Percentiles rank a stretch among this genome's conserved stretches.
Conservation (phyloP, 163 green algal species). For the Scenedesmus sp. region DNA sequence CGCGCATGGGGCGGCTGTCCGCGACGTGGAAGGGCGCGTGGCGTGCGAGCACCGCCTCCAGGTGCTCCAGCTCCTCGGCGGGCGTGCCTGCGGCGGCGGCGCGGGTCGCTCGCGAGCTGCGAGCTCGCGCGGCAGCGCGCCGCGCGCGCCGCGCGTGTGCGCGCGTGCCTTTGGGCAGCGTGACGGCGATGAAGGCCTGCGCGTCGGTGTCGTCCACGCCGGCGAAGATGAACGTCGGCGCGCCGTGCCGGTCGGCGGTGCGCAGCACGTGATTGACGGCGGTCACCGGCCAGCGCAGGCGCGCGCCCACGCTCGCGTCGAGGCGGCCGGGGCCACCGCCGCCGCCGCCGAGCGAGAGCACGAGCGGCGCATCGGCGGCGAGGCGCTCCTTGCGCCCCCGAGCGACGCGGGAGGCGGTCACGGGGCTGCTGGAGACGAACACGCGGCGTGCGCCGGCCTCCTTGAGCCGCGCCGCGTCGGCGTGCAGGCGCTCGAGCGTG, state of each 20-base stretch:
- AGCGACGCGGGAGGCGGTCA: too few relatives aligned
- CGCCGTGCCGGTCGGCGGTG: slow-evolving; percentile 7
- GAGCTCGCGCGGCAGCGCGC: background rate
- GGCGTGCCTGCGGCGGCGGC: slow-evolving; percentile 11
- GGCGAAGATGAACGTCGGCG: slow-evolving; percentile 29
- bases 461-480: too few relatives aligned
- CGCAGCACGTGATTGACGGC: slow-evolving; percentile 31
- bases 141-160: background rate
- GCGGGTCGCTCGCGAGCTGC: background rate
- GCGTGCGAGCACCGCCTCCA: slow-evolving; percentile 19
- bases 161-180: slow-evolving; percentile 2
- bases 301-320: slow-evolving; percentile 11
- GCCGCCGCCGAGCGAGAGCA: too few relatives aligned
- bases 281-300: slow-evolving; percentile 13
- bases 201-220: slow-evolving; percentile 26
- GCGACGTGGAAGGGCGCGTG: slow-evolving; percentile 14
- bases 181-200: slow-evolving; percentile 33
- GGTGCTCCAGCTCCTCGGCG: slow-evolving; percentile 27
- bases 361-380: too few relatives aligned
- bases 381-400: too few relatives aligned
- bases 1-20: too few relatives aligned
- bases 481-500: too few relatives aligned
- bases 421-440: too few relatives aligned
- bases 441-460: too few relatives aligned
- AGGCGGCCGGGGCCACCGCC: too few relatives aligned